phyloP scores from a whole-genome alignment of 1,284 basidiomycete genomes.

The Sanghuangporus baumii region DNA sequence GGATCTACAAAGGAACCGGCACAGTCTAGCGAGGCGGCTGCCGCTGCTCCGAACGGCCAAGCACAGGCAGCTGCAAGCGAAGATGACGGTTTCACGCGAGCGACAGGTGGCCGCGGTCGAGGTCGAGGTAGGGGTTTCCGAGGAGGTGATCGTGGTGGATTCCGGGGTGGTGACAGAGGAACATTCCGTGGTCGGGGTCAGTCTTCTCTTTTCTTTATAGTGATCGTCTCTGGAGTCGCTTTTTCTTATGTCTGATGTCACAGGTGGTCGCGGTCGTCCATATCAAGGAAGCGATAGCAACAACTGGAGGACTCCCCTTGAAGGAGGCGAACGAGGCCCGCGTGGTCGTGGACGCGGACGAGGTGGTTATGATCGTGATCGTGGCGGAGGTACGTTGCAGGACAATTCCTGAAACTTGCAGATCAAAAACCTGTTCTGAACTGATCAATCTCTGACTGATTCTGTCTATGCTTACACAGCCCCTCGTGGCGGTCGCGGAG shows the following conservation, averaged over 20 bases:
- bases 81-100: constrained; percentile 59
- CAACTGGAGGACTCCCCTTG: constrained; percentile 34
- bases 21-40: constrained; percentile 20
- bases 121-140: constrained; percentile 28
- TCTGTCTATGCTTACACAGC: not conserved
- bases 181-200: constrained; percentile 22
- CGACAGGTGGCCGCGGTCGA: constrained; percentile 34
- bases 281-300: constrained; percentile 30
- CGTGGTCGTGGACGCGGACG: constrained; percentile 41
- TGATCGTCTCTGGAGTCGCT: not conserved
- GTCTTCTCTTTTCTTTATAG: not conserved
- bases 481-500: constrained; percentile 6
- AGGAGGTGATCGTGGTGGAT: constrained; percentile 32
- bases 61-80: constrained; percentile 31
- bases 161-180: constrained; percentile 27
- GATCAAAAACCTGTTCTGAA: not conserved
- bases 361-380: constrained; percentile 23
- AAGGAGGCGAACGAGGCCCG: constrained; percentile 32
- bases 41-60: constrained; percentile 20
- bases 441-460: not conserved
- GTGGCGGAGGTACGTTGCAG: not conserved
- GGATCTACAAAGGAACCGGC: constrained; percentile 20
- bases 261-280: constrained; percentile 13
- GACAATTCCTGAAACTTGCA: not conserved
- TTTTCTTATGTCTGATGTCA: not conserved